These are phyloP conservation scores for Stemphylium vesicarium DNA, from an alignment of 2,329 filamentous ascomycete species.

Conservation along the genomic window DNA sequence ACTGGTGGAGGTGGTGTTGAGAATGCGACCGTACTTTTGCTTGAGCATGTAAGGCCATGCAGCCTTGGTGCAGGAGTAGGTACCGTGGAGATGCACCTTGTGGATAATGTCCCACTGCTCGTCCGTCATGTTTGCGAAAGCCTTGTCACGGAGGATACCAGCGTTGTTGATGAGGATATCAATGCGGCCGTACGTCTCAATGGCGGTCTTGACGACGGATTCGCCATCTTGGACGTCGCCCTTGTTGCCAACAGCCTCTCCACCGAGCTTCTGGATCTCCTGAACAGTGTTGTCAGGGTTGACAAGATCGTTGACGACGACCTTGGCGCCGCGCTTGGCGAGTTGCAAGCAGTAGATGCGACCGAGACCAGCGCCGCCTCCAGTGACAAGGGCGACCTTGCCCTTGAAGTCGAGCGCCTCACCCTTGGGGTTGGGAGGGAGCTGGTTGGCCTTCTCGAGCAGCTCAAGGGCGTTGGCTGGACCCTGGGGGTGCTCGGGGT, in stretches of 20 bases:
- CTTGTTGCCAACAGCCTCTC: slow-evolving; percentile 91
- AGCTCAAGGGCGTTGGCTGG: slow-evolving; percentile 87
- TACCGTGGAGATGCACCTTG: slow-evolving; percentile 90
- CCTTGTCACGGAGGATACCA: slow-evolving; percentile 96
- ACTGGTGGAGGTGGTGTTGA: slow-evolving; percentile 96
- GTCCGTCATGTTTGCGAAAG: slow-evolving; percentile 97
- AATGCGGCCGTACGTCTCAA: slow-evolving; percentile 90
- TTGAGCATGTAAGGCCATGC: slow-evolving; percentile 98
- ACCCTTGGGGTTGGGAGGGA: slow-evolving; percentile 40
- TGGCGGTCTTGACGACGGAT: slow-evolving; percentile 86
- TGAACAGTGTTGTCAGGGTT: slow-evolving; percentile 89
- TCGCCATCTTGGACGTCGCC: slow-evolving; percentile 93
- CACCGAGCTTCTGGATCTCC: slow-evolving; percentile 89
- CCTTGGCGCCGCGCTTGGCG: slow-evolving; percentile 78
- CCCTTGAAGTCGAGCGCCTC: slow-evolving; percentile 46
- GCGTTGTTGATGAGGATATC: slow-evolving; percentile 98
- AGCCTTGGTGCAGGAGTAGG: slow-evolving; percentile 96
- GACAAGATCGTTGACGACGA: slow-evolving; percentile 95
- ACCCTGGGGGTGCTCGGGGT: slow-evolving; percentile 81
- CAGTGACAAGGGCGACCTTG: slow-evolving; percentile 48
- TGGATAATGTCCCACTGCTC: slow-evolving; percentile 90
- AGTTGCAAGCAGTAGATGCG: slow-evolving; percentile 89
- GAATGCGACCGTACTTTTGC: slow-evolving; percentile 96
- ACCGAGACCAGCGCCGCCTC: slow-evolving; percentile 68
- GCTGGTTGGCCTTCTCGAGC: slow-evolving; percentile 47